These are phyloP conservation scores for Craterostigma plantagineum DNA, from an alignment of 257 asterid genomes.

Conservation along the genomic window DNA sequence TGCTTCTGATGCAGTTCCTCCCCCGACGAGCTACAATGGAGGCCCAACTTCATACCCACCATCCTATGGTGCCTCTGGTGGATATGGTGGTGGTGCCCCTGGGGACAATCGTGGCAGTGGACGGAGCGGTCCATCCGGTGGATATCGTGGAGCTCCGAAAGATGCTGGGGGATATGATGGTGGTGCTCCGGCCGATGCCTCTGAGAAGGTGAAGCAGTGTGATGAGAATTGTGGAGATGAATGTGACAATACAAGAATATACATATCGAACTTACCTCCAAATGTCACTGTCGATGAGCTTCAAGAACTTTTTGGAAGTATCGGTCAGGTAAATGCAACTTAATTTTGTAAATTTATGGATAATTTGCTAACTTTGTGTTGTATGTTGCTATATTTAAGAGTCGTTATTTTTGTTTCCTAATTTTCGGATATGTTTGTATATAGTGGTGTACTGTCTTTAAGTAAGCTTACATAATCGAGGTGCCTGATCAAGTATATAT, in stretches of 20 bases:
- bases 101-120: constrained; percentile 58
- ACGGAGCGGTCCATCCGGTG: constrained; percentile 54
- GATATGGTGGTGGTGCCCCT: constrained; percentile 44
- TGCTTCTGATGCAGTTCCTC: constrained; percentile 64
- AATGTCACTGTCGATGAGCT: constrained; percentile 89
- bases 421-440: too few relatives aligned
- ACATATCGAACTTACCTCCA: constrained; percentile 95
- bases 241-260: constrained; percentile 90
- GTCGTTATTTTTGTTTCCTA: too few relatives aligned
- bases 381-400: too few relatives aligned
- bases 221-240: constrained; percentile 87
- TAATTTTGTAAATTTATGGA: constrained; percentile 3
- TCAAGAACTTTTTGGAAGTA: constrained; percentile 91
- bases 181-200: constrained; percentile 42
- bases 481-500: too few relatives aligned
- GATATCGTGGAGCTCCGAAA: constrained; percentile 54
- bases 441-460: too few relatives aligned
- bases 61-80: constrained; percentile 71
- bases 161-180: constrained; percentile 39
- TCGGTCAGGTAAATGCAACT: constrained; percentile 80
- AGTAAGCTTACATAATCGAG: too few relatives aligned
- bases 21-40: constrained; percentile 79
- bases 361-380: background rate
- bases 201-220: constrained; percentile 82
- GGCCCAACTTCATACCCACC: constrained; percentile 86